Evolutionary conservation across 78 protist genomes (phyloP).

Genomic region (Dictyostelium purpureum): DNA sequence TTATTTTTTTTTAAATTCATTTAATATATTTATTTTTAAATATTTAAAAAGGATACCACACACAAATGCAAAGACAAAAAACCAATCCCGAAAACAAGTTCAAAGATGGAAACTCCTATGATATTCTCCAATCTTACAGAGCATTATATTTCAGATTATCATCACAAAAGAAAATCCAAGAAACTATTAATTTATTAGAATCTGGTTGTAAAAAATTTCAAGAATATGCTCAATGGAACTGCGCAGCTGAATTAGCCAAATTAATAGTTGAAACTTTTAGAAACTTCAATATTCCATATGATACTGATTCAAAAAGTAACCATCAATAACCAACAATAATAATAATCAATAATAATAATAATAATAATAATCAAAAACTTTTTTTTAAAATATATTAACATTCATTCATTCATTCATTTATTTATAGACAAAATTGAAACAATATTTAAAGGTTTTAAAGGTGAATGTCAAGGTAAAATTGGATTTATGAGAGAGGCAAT

Average conservation of each 20-base stretch:
- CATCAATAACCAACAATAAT: no score
- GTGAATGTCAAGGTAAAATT: constrained; percentile 27
- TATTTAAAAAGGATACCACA: not conserved
- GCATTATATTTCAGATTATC: constrained; percentile 70
- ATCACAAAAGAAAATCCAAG: constrained; percentile 49
- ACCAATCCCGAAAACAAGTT: constrained; percentile 41
- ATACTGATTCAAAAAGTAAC: constrained; percentile 44
- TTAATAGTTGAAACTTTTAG: constrained; percentile 46
- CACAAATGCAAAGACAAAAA: constrained; percentile 36
- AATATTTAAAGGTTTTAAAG: constrained; percentile 49
- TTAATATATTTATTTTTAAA: no score
- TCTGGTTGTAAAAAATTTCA: constrained; percentile 50
- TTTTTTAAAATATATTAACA: not conserved
- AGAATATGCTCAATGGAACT: constrained; percentile 53
- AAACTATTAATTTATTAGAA: constrained; percentile 16
- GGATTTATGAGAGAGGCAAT: constrained; percentile 74
- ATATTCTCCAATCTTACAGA: constrained; percentile 64
- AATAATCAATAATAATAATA: not conserved
- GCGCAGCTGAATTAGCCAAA: constrained; percentile 64
- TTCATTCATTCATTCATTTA: not conserved
- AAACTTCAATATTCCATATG: constrained; percentile 13
- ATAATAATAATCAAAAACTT: not conserved
- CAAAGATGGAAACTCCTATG: constrained; percentile 68
- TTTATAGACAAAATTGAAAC: constrained; percentile 4
- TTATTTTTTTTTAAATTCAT: not conserved